Evolutionary conservation across 2,329 filamentous ascomycete genomes (phyloP).

Genomic region (Botrytis aclada): DNA sequence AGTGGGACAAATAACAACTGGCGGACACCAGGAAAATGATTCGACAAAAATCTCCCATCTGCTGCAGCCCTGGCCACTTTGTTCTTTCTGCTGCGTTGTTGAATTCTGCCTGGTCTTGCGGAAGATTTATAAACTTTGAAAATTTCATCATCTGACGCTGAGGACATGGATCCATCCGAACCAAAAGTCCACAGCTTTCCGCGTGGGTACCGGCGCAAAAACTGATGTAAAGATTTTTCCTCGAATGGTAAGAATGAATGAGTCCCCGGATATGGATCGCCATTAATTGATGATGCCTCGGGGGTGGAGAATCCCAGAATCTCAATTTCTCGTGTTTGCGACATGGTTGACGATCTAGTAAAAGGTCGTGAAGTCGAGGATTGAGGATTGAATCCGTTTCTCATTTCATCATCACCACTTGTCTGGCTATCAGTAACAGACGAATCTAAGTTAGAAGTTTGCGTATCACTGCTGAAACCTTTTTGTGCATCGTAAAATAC

Average conservation of each 20-base stretch:
- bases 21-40: constrained; percentile 45
- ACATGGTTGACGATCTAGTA: constrained; percentile 5
- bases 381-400: background rate
- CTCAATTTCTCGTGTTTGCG: constrained; percentile 27
- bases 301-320: constrained; percentile 37
- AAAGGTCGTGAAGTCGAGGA: background rate
- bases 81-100: constrained; percentile 21
- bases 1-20: constrained; percentile 49
- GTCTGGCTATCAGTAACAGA: constrained; percentile 20
- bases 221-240: constrained; percentile 33
- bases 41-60: constrained; percentile 38
- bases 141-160: constrained; percentile 45
- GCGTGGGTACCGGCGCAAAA: constrained; percentile 45
- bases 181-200: constrained; percentile 50
- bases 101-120: constrained; percentile 19
- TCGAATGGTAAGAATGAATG: constrained; percentile 32
- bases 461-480: constrained; percentile 26
- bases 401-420: constrained; percentile 8
- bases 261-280: constrained; percentile 30
- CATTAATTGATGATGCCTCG: constrained; percentile 34
- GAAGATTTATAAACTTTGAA: constrained; percentile 14
- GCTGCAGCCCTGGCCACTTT: constrained; percentile 24
- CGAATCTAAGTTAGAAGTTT: background rate
- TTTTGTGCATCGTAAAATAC: constrained; percentile 38
- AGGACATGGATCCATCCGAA: constrained; percentile 42